These are phyloP conservation scores for Rosellinia necatrix DNA, from an alignment of 2,329 filamentous ascomycete genomes.

Conservation along the genomic window DNA sequence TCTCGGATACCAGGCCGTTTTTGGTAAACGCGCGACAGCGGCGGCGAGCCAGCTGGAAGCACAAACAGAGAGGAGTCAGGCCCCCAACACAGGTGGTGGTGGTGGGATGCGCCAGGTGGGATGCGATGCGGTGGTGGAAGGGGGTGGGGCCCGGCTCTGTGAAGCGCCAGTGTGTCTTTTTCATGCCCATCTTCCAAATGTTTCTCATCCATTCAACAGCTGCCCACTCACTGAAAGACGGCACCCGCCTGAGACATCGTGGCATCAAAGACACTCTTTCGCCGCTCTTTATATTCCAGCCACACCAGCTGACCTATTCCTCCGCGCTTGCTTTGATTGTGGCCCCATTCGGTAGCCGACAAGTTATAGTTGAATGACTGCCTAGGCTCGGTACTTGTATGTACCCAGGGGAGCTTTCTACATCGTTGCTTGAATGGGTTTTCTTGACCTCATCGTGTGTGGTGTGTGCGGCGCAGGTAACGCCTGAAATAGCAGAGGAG, in stretches of 20 bases:
- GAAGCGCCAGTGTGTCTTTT: neutral
- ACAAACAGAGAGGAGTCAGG: conserved; percentile 1
- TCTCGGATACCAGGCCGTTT: conserved; percentile 9
- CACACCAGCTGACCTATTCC: conserved; percentile 6
- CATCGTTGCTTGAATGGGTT: no score
- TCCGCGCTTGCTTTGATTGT: conserved; percentile 11
- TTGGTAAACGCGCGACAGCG: conserved; percentile 5
- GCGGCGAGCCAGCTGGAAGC: no score
- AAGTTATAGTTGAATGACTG: neutral
- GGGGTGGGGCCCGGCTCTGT: no score
- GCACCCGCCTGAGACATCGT: conserved; percentile 9
- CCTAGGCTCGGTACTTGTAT: no score
- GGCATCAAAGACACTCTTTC: neutral
- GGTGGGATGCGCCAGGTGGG: no score
- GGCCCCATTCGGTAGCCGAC: neutral
- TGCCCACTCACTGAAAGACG: neutral
- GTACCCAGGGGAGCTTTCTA: no score
- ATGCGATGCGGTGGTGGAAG: no score
- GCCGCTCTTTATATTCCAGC: neutral
- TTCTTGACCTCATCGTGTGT: no score
- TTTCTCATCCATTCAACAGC: conserved; percentile 13
- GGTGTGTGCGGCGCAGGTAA: no score
- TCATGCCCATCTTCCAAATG: conserved; percentile 9
- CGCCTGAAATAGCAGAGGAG: no score
- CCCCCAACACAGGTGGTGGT: no score